Conservation (phyloP, 805 yeast genomes). For the Starmerella bombi region DNA sequence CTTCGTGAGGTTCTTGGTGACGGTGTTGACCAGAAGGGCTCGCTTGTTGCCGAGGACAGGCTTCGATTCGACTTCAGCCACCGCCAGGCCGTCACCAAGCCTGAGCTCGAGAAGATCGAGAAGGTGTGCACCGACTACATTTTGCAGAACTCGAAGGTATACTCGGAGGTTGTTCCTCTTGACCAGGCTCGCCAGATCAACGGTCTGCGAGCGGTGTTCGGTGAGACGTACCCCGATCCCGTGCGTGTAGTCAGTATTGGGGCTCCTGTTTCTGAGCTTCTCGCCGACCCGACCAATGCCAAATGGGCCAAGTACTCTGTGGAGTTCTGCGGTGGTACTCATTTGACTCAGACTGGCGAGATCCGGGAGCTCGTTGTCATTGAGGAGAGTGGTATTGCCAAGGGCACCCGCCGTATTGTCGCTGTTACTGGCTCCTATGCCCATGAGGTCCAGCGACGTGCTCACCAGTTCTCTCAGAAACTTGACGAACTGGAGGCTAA, state of each 20-base stretch:
- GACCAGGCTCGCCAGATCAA: constrained; percentile 56
- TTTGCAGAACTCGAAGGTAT: constrained; percentile 57
- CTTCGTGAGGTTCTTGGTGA: constrained; percentile 77
- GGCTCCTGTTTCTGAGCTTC: constrained; percentile 67
- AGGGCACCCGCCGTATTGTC: constrained; percentile 95
- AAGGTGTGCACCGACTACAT: constrained; percentile 57
- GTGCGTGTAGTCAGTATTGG: constrained; percentile 97
- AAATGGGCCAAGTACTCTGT: constrained; percentile 71
- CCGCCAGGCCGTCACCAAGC: constrained; percentile 63
- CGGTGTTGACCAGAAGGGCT: constrained; percentile 88
- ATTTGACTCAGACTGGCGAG: constrained; percentile 81
- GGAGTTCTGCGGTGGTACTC: constrained; percentile 99
- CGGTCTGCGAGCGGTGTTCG: constrained; percentile 94
- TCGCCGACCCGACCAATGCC: constrained; percentile 52
- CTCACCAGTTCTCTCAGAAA: constrained; percentile 51
- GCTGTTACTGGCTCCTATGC: constrained; percentile 93
- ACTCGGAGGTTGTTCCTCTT: constrained; percentile 69
- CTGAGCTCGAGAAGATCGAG: constrained; percentile 68
- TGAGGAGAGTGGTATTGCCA: constrained; percentile 96
- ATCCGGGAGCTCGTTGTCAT: constrained; percentile 78
- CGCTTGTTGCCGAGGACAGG: constrained; percentile 89
- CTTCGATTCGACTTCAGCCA: constrained; percentile 93
- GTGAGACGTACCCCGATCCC: constrained; percentile 98
- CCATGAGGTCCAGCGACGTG: constrained; percentile 74
- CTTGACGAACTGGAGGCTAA: constrained; percentile 52